Evolutionary conservation across 306 rosid species (phyloP).

Genomic region (Rosa chinensis): DNA sequence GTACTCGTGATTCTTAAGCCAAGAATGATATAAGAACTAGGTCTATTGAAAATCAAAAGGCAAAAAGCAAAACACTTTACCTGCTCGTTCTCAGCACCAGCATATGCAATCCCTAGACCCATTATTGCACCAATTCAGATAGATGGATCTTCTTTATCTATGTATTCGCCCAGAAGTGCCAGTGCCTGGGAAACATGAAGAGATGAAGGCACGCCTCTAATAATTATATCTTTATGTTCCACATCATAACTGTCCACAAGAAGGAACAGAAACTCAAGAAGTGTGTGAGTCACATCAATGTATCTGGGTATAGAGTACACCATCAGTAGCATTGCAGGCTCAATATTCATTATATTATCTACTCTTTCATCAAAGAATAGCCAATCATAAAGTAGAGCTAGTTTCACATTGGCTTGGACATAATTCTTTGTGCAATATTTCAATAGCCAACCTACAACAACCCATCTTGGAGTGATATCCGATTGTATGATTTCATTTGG

Average conservation of each 20-base stretch:
- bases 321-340: constrained; percentile 80
- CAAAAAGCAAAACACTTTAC: too few relatives aligned
- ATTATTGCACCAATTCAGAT: too few relatives aligned
- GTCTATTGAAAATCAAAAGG: too few relatives aligned
- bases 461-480: constrained; percentile 82
- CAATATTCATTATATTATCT: constrained; percentile 80
- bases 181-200: constrained; percentile 17
- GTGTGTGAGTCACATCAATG: constrained; percentile 54
- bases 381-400: constrained; percentile 91
- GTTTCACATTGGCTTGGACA: constrained; percentile 54
- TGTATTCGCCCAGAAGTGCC: too few relatives aligned
- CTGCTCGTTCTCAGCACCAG: too few relatives aligned
- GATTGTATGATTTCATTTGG: constrained; percentile 81
- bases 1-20: too few relatives aligned
- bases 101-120: too few relatives aligned
- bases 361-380: constrained; percentile 66
- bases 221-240: constrained; percentile 42
- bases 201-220: constrained; percentile 62
- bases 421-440: constrained; percentile 47
- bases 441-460: constrained; percentile 81
- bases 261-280: constrained; percentile 68
- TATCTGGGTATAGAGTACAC: constrained; percentile 65
- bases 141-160: too few relatives aligned
- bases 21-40: too few relatives aligned
- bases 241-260: constrained; percentile 73